A percentile compares a stretch with the other conserved stretches of the same genome.
Evolutionary conservation across 2,329 filamentous ascomycete species (phyloP).

Genomic region (Fusarium hostae): DNA sequence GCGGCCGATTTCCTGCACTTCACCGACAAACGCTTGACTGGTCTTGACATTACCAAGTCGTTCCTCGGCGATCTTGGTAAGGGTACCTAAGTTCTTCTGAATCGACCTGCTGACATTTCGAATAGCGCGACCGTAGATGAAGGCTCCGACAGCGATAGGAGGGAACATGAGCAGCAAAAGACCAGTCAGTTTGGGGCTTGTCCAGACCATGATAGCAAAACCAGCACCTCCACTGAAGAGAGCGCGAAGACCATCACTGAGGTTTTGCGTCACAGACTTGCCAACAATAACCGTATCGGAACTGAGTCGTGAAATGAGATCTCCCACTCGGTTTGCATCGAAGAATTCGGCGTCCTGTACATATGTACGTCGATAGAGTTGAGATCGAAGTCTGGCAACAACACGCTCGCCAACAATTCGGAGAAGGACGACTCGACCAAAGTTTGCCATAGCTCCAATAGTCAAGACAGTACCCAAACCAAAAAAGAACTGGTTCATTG

Average conservation of each 20-base stretch:
- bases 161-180: slow-evolving; percentile 89
- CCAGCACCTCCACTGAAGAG: slow-evolving; percentile 91
- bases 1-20: slow-evolving; percentile 87
- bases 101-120: slow-evolving; percentile 91
- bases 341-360: slow-evolving; percentile 99
- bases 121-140: slow-evolving; percentile 90
- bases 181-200: slow-evolving; percentile 89
- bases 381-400: slow-evolving; percentile 87
- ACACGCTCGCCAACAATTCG: slow-evolving; percentile 95
- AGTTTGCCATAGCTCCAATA: slow-evolving; percentile 89
- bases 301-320: slow-evolving; percentile 93
- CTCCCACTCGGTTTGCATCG: slow-evolving; percentile 95
- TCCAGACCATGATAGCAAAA: slow-evolving; percentile 94
- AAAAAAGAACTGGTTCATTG: slow-evolving; percentile 87
- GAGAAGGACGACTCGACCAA: slow-evolving; percentile 90
- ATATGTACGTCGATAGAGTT: slow-evolving; percentile 90
- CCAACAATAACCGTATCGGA: slow-evolving; percentile 98
- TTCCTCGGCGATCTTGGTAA: slow-evolving; percentile 98
- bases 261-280: slow-evolving; percentile 97
- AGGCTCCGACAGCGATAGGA: slow-evolving; percentile 88
- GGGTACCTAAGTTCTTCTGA: slow-evolving; percentile 89
- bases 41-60: slow-evolving; percentile 97
- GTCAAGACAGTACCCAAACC: slow-evolving; percentile 81
- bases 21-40: slow-evolving; percentile 94
- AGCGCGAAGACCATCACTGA: slow-evolving; percentile 93